Evolutionary conservation across 805 yeast genomes (phyloP).

Genomic region (Barnettozyma vustinii): DNA sequence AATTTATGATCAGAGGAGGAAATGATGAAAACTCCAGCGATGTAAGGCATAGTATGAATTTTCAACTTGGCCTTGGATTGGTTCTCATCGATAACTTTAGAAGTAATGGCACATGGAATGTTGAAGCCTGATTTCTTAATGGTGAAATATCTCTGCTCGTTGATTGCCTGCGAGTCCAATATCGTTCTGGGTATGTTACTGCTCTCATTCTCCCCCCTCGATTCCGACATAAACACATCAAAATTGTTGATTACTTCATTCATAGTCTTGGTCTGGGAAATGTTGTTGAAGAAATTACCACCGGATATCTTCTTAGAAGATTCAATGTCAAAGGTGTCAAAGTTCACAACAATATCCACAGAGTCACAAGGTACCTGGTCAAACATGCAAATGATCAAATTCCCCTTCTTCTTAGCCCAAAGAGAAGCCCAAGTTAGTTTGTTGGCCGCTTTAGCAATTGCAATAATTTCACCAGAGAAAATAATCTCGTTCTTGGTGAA

Average conservation of each 20-base stretch:
- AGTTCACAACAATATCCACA: constrained; percentile 47
- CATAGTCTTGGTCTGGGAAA: constrained; percentile 9
- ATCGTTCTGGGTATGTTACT: constrained; percentile 20
- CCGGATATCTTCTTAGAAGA: constrained; percentile 23
- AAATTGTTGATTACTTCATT: constrained; percentile 27
- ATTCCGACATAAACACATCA: constrained; percentile 9
- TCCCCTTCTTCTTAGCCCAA: constrained; percentile 80
- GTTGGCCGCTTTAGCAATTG: constrained; percentile 63
- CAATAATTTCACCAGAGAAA: constrained; percentile 81
- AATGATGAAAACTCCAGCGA: constrained; percentile 78
- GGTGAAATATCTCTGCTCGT: constrained; percentile 60
- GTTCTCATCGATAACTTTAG: constrained; percentile 49
- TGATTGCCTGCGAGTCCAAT: constrained; percentile 39
- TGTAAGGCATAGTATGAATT: constrained; percentile 74
- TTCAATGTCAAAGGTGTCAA: constrained; percentile 12
- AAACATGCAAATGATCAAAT: constrained; percentile 72
- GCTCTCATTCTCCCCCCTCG: constrained; percentile 9
- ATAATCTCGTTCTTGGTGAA: constrained; percentile 38
- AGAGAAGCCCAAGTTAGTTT: constrained; percentile 77
- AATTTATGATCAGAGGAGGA: constrained; percentile 40
- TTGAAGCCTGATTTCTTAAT: constrained; percentile 39
- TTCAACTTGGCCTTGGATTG: constrained; percentile 47
- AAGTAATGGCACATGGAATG: constrained; percentile 71
- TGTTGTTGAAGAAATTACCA: constrained; percentile 14
- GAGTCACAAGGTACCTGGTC: constrained; percentile 77